Evolutionary conservation across 2,329 filamentous ascomycete species (phyloP), one percentile per base, ranked within the genome.

Genomic region (Teratosphaeria destructans): DNA sequence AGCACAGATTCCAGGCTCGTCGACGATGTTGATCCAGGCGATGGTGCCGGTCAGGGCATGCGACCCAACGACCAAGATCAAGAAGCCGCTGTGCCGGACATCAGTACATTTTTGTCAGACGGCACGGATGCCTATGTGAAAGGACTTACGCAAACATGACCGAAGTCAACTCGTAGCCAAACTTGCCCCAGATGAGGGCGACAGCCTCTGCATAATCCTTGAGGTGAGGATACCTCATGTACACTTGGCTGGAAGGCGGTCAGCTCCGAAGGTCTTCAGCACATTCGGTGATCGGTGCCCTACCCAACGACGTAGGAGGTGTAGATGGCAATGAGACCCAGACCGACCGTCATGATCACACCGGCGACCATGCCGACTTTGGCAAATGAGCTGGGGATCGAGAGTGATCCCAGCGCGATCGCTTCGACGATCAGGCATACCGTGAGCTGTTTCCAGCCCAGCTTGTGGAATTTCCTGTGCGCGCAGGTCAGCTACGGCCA

Each of bases 251-350:
- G 43, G 16, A 5, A 5, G 8, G 16, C n/a, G n/a, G 43, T 49
- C n/a, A 49, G 43, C 16, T 49, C n/a, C 43, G 8, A n/a, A 10
- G n/a, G n/a, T 6, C 8, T 5, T 11, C n/a, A 49, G 16, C 5
- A 39, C 43, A 23, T 19, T 23, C 19, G 23, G 43, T n/a, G 19
- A n/a, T 6, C n/a, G 19, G n/a, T 43, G 37, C 12, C 43, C 3
- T 49, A 49, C 43, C 83, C 83, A 55, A 86, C 79, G 5, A 85
- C 77, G 66, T 81, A 84, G 59, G 81, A 81, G 3, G 83, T 85
- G 68, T 86, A 87, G 54, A 81, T 83, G 14, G 84, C 78, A 14
- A 86, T 68, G 19, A 82, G 57, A 27, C 83, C 83, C 3, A 86
- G 73, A 11, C 75, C 71, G 56, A 84, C 62, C 54, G 83, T 78